Evolutionary conservation across 352 stramenopile genomes (phyloP).

Genomic region (Phytophthora europaea): DNA sequence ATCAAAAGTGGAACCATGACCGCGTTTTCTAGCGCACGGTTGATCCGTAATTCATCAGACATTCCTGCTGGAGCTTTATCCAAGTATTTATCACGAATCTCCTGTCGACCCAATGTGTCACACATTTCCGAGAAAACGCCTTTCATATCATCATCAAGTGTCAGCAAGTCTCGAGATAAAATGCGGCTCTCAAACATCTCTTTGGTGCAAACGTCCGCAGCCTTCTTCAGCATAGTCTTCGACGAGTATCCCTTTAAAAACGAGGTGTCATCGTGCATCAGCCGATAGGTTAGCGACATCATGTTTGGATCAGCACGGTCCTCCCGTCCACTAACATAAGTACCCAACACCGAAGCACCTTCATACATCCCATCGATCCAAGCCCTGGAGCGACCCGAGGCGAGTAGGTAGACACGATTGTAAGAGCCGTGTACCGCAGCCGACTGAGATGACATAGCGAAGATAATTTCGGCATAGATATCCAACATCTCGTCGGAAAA

Average conservation of each 20-base stretch:
- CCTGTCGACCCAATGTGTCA: conserved; percentile 14
- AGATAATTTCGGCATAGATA: conserved; percentile 32
- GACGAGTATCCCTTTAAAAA: conserved; percentile 16
- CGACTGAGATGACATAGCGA: conserved; percentile 30
- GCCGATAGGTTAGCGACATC: conserved; percentile 29
- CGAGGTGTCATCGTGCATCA: conserved; percentile 36
- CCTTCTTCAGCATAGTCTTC: conserved; percentile 24
- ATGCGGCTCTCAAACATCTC: conserved; percentile 40
- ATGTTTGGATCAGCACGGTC: conserved; percentile 22
- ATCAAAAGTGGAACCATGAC: conserved; percentile 35
- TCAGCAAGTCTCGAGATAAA: conserved; percentile 43
- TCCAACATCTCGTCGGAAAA: conserved; percentile 38
- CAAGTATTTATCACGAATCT: not conserved
- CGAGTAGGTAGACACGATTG: conserved; percentile 32
- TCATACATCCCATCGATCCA: conserved; percentile 29
- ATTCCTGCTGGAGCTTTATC: not conserved
- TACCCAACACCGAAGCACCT: not conserved
- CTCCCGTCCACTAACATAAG: conserved; percentile 7
- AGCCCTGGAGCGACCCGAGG: not conserved
- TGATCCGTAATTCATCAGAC: conserved; percentile 10
- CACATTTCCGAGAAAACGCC: conserved; percentile 40
- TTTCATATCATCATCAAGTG: conserved; percentile 38
- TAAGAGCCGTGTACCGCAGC: conserved; percentile 27
- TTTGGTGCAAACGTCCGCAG: conserved; percentile 23
- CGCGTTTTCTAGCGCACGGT: conserved; percentile 28